A percentile compares a stretch with the other conserved stretches of the same genome.
These are phyloP conservation scores for Lentinula lateritia DNA, from an alignment of 768 basidiomycete genomes.

Conservation along the genomic window DNA sequence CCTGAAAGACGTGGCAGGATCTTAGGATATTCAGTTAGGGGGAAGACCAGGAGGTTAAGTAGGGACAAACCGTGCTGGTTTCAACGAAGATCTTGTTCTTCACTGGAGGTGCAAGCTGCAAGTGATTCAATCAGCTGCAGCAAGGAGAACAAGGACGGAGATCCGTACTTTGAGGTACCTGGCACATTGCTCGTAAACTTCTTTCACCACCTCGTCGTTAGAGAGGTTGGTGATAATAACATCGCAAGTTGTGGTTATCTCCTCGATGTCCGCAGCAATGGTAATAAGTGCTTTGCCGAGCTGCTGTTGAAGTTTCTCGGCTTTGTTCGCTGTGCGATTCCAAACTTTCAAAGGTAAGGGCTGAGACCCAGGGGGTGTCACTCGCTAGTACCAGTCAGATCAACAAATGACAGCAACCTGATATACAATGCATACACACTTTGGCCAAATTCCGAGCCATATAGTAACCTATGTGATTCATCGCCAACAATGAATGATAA, in stretches of 20 bases:
- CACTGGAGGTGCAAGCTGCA: slow-evolving; percentile 35
- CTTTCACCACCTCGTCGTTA: slow-evolving; percentile 64
- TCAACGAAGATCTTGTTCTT: slow-evolving; percentile 77
- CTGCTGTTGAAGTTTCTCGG: slow-evolving; percentile 50
- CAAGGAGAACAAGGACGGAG: neutral
- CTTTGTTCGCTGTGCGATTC: slow-evolving; percentile 66
- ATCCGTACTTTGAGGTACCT: slow-evolving; percentile 48
- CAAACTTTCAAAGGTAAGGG: slow-evolving; percentile 60
- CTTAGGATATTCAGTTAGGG: slow-evolving; percentile 22
- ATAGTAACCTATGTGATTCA: slow-evolving; percentile 38
- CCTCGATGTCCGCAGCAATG: slow-evolving; percentile 50
- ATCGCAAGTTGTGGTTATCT: slow-evolving; percentile 65
- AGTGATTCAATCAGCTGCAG: slow-evolving; percentile 5
- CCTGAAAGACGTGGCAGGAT: slow-evolving; percentile 52
- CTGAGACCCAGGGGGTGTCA: slow-evolving; percentile 21
- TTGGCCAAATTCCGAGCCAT: slow-evolving; percentile 81
- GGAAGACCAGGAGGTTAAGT: neutral
- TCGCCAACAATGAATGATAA: slow-evolving; percentile 55
- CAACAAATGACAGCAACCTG: neutral
- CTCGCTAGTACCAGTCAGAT: slow-evolving; percentile 19
- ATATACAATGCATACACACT: neutral
- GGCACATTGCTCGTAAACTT: slow-evolving; percentile 56
- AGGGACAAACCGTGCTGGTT: slow-evolving; percentile 66
- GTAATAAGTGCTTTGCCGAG: slow-evolving; percentile 47
- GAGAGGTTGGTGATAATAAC: slow-evolving; percentile 71